Evolutionary conservation across 1,139 yeast genomes (phyloP).

Genomic region (Groenewaldozyma sp.): DNA sequence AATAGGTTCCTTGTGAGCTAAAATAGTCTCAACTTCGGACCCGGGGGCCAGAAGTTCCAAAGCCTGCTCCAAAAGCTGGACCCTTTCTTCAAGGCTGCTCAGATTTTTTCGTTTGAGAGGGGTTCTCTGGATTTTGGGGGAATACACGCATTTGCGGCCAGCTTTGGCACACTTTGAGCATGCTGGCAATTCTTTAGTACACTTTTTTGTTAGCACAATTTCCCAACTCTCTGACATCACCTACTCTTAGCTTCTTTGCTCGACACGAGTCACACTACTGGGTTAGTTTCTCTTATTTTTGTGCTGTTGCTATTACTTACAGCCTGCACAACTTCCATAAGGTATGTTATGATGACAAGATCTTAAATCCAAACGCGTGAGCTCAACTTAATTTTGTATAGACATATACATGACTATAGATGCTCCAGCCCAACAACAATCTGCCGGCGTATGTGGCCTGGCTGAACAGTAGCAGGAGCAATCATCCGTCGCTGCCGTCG

Average conservation of each 20-base stretch:
- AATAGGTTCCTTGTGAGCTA: not conserved
- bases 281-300: too few relatives aligned
- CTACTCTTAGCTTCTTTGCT: constrained; percentile 36
- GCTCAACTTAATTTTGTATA: too few relatives aligned
- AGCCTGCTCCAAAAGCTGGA: constrained; percentile 45
- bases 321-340: constrained; percentile 23
- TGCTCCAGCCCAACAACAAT: not conserved
- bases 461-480: not conserved
- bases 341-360: too few relatives aligned
- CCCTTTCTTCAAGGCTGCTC: constrained; percentile 64
- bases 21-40: constrained; percentile 32
- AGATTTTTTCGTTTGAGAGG: constrained; percentile 65
- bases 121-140: constrained; percentile 68
- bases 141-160: constrained; percentile 65
- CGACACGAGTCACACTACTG: constrained; percentile 43
- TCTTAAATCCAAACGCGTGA: too few relatives aligned
- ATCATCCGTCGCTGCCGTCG: not conserved
- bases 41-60: constrained; percentile 38
- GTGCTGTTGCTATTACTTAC: too few relatives aligned
- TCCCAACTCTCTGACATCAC: too few relatives aligned
- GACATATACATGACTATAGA: too few relatives aligned
- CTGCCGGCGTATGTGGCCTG: not conserved
- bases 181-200: constrained; percentile 63
- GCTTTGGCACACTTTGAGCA: constrained; percentile 70
- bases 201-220: constrained; percentile 26